Conservation (phyloP, 2,329 filamentous ascomycete genomes). For the Aspergillus novofumigatus region DNA sequence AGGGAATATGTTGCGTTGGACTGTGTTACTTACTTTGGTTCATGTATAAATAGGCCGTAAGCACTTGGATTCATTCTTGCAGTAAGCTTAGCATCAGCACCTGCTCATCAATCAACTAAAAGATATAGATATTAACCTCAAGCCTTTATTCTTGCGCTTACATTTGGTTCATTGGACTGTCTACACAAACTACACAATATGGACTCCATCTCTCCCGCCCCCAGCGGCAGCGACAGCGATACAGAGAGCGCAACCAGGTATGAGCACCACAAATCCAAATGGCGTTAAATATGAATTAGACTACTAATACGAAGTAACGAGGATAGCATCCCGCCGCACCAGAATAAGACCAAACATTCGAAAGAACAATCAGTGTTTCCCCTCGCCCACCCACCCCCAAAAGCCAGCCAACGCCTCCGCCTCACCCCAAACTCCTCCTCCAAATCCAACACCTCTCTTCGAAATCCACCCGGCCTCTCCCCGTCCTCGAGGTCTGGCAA, state of each 20-base stretch:
- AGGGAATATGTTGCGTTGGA: background rate
- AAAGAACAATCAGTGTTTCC: constrained; percentile 19
- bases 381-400: constrained; percentile 28
- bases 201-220: background rate
- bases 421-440: constrained; percentile 26
- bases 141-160: too few species aligned
- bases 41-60: background rate
- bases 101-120: too few species aligned
- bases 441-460: constrained; percentile 30
- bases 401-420: constrained; percentile 19
- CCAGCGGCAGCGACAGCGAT: background rate
- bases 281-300: background rate
- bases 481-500: constrained; percentile 30
- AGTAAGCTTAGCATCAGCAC: background rate
- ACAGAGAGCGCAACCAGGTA: background rate
- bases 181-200: background rate
- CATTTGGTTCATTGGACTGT: too few species aligned
- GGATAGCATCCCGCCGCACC: background rate
- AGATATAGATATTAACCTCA: too few species aligned
- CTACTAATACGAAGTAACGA: background rate
- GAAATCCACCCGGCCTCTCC: constrained; percentile 18
- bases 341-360: constrained; percentile 14
- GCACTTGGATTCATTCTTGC: background rate
- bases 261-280: too few species aligned
- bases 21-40: background rate